Conservation (phyloP, 305 asterid species). For the Solanum hybrid region DNA sequence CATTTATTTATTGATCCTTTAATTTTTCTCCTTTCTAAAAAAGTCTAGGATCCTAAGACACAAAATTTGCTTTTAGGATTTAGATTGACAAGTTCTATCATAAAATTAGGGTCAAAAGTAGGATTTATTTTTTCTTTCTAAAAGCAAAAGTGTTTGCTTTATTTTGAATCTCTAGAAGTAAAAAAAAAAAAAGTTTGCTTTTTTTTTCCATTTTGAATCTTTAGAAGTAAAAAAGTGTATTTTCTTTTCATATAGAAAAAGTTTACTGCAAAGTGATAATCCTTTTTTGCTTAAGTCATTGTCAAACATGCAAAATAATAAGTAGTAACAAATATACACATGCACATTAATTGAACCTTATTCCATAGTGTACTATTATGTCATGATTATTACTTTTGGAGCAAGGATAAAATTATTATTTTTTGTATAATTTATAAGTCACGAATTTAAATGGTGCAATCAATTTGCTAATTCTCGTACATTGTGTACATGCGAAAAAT, state of each 20-base stretch:
- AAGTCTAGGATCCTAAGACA: background rate
- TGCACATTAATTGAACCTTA: background rate
- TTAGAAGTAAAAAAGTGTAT: background rate
- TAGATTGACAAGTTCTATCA: background rate
- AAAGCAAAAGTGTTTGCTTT: background rate
- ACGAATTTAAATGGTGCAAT: accelerated
- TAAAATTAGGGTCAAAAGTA: background rate
- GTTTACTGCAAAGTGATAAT: background rate
- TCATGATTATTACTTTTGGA: background rate
- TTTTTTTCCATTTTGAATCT: background rate
- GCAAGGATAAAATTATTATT: background rate
- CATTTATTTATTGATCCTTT: background rate
- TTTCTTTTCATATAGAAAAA: background rate
- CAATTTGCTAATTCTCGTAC: background rate
- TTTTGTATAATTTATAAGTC: background rate
- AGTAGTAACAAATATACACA: background rate
- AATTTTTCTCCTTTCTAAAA: background rate
- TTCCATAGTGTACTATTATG: background rate
- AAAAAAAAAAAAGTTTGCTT: background rate
- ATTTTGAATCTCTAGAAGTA: background rate
- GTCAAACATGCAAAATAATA: background rate
- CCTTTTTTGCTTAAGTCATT: background rate
- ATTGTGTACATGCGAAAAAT: background rate
- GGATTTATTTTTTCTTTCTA: background rate
- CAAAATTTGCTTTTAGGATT: background rate